Base-by-base conservation (phyloP, 148 eudicot species). In the Silene conica region DNA sequence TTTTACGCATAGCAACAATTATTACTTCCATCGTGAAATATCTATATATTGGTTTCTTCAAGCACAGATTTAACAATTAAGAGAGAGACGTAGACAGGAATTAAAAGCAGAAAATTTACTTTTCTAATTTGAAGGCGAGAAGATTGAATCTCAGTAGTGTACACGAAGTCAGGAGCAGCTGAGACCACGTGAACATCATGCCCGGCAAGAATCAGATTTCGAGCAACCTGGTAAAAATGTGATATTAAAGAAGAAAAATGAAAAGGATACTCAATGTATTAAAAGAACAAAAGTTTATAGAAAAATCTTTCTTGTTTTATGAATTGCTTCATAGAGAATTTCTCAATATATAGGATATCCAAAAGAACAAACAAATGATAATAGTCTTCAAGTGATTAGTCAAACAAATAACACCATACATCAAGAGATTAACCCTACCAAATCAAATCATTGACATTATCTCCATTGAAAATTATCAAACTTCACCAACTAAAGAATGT, bases 91-190 rank as follows among this genome's bases (percentile, higher is more conserved):
- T 63, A 21, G 61, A 70, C 20, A 61, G 43, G 9, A 14, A 65
- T 52, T 0, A 46, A 58, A 34, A 3, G 14, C 31, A 46, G 13
- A 21, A 80, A 64, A 67, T 64, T 78, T 67, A 95, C 99, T 87
- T 92, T 95, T 21, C 99, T 97, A 60, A 95, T 89, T 81, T 87
- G 91, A 71, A 95, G 99, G 23, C 85, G 87, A 67, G 97, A 85
- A 73, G 97, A 95, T 77, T 92, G 92, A 79, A 95, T 92, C 87
- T 89, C 97, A 45, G 87, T 83, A n/a, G 97, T 95, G 78, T 85
- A 95, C 73, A 95, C 99, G 74, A 92, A 95, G 80, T 92, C 97
- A 21, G 99, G 99, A 65, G 99, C 99, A 71, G 96, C 99, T n/a
- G 97, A 86, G 73, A 95, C 99, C 66, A 95, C 87, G 77, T 95